Evolutionary conservation across 768 basidiomycete species (phyloP).

Genomic region (Boletales sp.): DNA sequence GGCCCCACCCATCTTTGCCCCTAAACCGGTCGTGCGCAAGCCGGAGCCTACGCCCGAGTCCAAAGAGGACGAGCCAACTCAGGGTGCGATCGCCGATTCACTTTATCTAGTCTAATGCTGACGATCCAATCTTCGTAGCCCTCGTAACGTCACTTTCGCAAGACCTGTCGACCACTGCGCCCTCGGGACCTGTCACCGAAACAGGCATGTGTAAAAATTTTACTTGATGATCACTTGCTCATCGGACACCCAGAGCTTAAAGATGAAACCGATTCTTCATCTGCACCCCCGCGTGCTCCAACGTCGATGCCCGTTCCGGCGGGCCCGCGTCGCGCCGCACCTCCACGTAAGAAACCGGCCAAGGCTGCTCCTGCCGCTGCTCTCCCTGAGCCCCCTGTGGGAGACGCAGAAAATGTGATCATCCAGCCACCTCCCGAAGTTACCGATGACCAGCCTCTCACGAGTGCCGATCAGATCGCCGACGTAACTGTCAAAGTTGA

Average conservation of each 20-base stretch:
- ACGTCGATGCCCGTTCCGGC: slow-evolving; percentile 71
- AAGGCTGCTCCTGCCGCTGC: slow-evolving; percentile 44
- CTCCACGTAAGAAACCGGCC: slow-evolving; percentile 63
- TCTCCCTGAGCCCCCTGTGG: slow-evolving; percentile 26
- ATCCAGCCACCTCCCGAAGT: slow-evolving; percentile 2
- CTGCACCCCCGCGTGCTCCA: slow-evolving; percentile 38
- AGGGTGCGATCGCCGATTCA: slow-evolving; percentile 15
- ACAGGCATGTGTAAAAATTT: slow-evolving; percentile 11
- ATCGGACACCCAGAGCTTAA: slow-evolving; percentile 14
- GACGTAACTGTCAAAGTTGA: slow-evolving; percentile 5
- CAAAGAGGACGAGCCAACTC: slow-evolving; percentile 18
- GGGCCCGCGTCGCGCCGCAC: slow-evolving; percentile 69
- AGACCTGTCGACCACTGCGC: slow-evolving; percentile 2
- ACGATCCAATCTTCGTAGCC: slow-evolving; percentile 6
- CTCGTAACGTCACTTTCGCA: slow-evolving; percentile 12
- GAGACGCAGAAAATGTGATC: slow-evolving; percentile 7
- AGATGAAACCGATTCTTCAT: slow-evolving; percentile 22
- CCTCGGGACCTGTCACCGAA: slow-evolving; percentile 7
- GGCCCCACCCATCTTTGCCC: slow-evolving; percentile 69
- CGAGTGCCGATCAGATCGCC: slow-evolving; percentile 1
- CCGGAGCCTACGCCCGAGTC: slow-evolving; percentile 18
- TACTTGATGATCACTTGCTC: slow-evolving; percentile 2
- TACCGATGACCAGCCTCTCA: slow-evolving; percentile 4
- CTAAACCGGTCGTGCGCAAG: slow-evolving; percentile 43
- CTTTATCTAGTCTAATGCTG: slow-evolving; percentile 3